phyloP scores from a whole-genome alignment of 768 basidiomycete species.

The Amanita subjunquillea region DNA sequence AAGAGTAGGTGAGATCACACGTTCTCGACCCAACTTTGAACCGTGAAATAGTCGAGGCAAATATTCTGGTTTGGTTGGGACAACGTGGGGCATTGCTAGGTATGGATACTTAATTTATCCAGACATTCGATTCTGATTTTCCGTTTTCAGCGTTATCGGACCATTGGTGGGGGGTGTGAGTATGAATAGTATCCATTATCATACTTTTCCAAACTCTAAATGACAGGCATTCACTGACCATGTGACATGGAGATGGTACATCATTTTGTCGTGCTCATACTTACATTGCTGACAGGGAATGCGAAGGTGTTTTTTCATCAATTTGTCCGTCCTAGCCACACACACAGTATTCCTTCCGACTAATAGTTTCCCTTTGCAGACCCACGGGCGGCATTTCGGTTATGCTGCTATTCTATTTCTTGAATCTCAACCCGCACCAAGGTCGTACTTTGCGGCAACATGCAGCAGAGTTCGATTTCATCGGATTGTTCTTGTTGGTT shows the following conservation, averaged over 20 bases:
- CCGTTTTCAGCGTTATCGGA: conserved; percentile 42
- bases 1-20: conserved; percentile 40
- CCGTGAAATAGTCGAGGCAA: conserved; percentile 51
- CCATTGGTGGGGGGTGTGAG: conserved; percentile 78
- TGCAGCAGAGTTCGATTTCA: conserved; percentile 58
- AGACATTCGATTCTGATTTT: neutral
- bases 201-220: conserved; percentile 1
- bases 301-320: conserved; percentile 65
- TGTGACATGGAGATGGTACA: conserved; percentile 71
- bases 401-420: conserved; percentile 55
- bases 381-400: conserved; percentile 66
- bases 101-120: conserved; percentile 1
- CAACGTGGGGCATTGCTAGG: conserved; percentile 70
- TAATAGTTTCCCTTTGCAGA: conserved; percentile 20
- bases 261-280: neutral
- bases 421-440: conserved; percentile 71
- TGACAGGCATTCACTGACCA: conserved; percentile 59
- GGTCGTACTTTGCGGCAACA: conserved; percentile 49
- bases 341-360: neutral
- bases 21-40: neutral
- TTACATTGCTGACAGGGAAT: conserved; percentile 3
- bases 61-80: conserved; percentile 65
- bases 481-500: conserved; percentile 55
- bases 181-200: neutral
- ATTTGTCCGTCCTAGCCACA: conserved; percentile 35